Conservation (phyloP, 2,329 filamentous ascomycete genomes). For the Xylogone sp. region DNA sequence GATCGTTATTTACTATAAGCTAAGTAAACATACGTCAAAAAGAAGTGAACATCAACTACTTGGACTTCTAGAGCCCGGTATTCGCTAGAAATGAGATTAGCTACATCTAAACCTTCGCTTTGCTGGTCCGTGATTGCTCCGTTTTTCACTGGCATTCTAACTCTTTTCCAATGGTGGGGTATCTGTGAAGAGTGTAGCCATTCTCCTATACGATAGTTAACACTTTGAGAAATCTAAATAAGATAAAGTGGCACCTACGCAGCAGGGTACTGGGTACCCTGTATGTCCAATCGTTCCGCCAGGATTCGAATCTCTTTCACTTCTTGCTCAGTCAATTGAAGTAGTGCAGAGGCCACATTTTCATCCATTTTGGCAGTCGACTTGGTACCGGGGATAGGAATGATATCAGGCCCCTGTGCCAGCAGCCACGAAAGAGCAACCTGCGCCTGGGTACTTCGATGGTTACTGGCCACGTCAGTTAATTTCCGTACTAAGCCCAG, state of each 20-base stretch:
- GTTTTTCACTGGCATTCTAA: no score
- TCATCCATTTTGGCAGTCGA: slow-evolving; percentile 1
- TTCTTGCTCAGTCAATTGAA: slow-evolving; percentile 18
- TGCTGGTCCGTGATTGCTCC: no score
- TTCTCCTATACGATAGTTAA: neutral
- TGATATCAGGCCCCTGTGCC: slow-evolving; percentile 53
- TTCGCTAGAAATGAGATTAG: no score
- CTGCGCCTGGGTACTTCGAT: slow-evolving; percentile 47
- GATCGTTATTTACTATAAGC: no score
- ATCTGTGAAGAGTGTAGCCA: slow-evolving; percentile 1
- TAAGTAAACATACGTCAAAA: no score
- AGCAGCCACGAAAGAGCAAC: slow-evolving; percentile 60
- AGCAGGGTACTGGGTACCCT: slow-evolving; percentile 15
- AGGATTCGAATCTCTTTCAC: slow-evolving; percentile 15
- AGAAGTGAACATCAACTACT: no score
- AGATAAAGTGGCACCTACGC: slow-evolving; percentile 10
- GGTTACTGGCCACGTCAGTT: slow-evolving; percentile 37
- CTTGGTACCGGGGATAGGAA: slow-evolving; percentile 52
- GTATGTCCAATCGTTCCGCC: slow-evolving; percentile 14
- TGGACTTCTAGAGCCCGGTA: no score
- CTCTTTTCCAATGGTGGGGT: neutral
- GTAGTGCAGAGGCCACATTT: slow-evolving; percentile 5
- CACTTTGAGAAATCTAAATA: neutral
- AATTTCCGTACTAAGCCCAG: slow-evolving; percentile 40
- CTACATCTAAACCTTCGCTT: no score